Evolutionary conservation across 2,329 filamentous ascomycete species (phyloP), one percentile per base, ranked within the genome.

Genomic region (Colletotrichum australisinense): DNA sequence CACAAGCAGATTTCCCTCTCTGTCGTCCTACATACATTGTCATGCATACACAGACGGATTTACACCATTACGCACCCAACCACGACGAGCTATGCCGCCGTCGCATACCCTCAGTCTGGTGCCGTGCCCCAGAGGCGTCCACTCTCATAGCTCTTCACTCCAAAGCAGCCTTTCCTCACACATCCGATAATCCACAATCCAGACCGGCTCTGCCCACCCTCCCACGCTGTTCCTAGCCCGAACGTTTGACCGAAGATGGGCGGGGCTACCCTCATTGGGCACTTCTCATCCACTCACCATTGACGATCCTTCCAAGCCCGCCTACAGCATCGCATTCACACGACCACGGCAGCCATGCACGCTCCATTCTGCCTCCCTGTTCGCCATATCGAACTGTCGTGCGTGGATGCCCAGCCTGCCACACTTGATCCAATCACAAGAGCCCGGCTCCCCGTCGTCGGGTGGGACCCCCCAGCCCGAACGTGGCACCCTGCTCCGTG

Each of bases 1-100:
- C 72, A 74, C 68, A 74, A 59, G 68, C 68, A 67, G 62, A 72
- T 67, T 67, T 59, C 68, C 67, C 22, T 63, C 49, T 72, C 68
- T 11, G 72, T 74, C 63, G 52, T 72, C 53, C 49, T 74, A 63
- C 72, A 63, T 53, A 26, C 55, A 16, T 30, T 28, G 30, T 46
- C 66, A 72, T 58, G 63, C 63, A 56, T n/a, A 56, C 24, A 55
- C 24, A 24, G 12, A 38, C 32, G 26, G 38, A 62, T 26, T 49
- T 35, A 52, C 67, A 12, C 53, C 28, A 57, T 11, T 22, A 32
- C n/a, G n/a, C 53, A 52, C 49, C 22, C 70, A 65, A 52, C 67
- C 66, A 56, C 38, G 66, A 73, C 55, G 63, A 55, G 30, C 38
- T 38, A 64, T 49, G 46, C 46, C 42, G 59, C 70, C 66, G 60